phyloP scores from a whole-genome alignment of 306 rosid species.

The Cercis canadensis region DNA sequence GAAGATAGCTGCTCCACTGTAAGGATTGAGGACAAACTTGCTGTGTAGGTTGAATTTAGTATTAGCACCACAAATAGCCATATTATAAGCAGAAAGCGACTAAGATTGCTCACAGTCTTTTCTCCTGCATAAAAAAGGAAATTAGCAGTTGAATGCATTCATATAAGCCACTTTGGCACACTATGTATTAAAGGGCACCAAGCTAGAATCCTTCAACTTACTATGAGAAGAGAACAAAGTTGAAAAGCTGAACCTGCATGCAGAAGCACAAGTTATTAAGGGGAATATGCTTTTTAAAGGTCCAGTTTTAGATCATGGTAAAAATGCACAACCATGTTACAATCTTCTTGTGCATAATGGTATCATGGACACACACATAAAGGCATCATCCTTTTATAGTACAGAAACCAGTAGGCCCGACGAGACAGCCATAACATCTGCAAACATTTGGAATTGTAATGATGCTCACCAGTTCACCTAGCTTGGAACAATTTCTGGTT shows the following conservation, averaged over 20 bases:
- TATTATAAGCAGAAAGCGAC: conserved; percentile 59
- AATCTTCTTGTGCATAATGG: no score
- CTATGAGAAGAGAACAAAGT: conserved; percentile 64
- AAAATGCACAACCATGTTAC: no score
- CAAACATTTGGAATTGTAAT: no score
- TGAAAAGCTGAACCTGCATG: conserved; percentile 55
- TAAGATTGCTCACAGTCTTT: conserved; percentile 61
- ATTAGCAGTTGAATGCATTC: not conserved
- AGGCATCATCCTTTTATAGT: no score
- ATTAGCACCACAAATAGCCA: conserved; percentile 71
- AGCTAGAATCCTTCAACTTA: conserved; percentile 33
- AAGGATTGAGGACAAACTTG: conserved; percentile 69
- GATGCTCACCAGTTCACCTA: no score
- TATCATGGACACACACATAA: no score
- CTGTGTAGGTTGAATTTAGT: conserved; percentile 68
- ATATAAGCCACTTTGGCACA: not conserved
- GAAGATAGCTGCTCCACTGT: conserved; percentile 64
- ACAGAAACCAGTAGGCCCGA: no score
- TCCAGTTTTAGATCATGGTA: no score
- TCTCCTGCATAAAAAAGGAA: conserved; percentile 44
- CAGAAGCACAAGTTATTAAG: not conserved
- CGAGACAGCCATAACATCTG: no score
- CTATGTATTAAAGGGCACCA: not conserved
- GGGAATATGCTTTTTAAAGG: no score
- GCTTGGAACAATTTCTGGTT: no score